These are phyloP conservation scores for Leptoxyphium fumago DNA, from an alignment of 2,329 filamentous ascomycete species.

Conservation along the genomic window DNA sequence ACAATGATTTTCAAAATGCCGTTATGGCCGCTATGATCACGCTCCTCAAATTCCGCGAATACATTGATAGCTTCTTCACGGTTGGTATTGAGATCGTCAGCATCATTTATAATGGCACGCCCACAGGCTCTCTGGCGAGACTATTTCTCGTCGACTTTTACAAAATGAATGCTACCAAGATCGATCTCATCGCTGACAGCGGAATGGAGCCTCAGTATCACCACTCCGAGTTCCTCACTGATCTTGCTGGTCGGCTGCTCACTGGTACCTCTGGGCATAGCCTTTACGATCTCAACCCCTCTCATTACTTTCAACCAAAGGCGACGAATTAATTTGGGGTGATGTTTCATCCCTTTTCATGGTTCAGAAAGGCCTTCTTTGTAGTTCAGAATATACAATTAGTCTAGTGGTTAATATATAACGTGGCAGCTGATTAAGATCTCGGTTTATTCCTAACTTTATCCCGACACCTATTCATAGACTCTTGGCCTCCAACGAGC, in stretches of 20 bases:
- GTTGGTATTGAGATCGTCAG: neutral
- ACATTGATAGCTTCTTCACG: neutral
- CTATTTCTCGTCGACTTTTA: neutral
- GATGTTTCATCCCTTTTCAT: too few species aligned
- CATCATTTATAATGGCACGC: neutral
- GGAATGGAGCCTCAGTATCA: neutral
- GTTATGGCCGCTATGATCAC: neutral
- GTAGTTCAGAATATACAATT: too few species aligned
- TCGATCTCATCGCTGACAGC: neutral
- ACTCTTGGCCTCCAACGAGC: too few species aligned
- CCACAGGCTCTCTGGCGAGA: neutral
- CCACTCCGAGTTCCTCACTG: neutral
- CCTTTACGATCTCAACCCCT: neutral
- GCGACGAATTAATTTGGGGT: neutral
- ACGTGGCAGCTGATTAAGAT: too few species aligned
- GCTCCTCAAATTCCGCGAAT: neutral
- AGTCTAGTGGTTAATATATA: too few species aligned
- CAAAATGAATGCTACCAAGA: neutral
- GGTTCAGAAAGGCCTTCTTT: too few species aligned
- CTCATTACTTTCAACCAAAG: neutral
- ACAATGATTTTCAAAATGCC: neutral
- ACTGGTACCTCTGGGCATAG: neutral
- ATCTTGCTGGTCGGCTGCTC: neutral
- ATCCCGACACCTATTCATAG: too few species aligned
- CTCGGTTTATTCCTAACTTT: too few species aligned